A percentile compares a stretch with the other conserved stretches of the same genome.
These are phyloP conservation scores for Coemansia sp. DNA, from an alignment of 192 early-diverging fungal genomes.

Conservation along the genomic window DNA sequence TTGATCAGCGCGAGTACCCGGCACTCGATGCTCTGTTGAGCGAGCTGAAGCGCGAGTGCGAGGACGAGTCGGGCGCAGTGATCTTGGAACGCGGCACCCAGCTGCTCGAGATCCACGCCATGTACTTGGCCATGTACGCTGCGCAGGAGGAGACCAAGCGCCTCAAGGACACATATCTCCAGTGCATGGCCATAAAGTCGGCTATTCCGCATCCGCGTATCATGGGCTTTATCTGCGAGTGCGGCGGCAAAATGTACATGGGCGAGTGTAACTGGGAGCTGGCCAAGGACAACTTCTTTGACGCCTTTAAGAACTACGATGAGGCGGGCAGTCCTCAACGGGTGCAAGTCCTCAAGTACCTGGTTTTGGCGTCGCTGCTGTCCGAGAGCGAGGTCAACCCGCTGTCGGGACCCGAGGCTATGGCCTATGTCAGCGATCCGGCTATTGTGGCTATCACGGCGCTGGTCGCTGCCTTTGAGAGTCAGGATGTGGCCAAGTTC, in stretches of 20 bases:
- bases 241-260: slow-evolving; percentile 99
- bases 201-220: slow-evolving; percentile 96
- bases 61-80: slow-evolving; percentile 16
- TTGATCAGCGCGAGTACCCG: slow-evolving; percentile 28
- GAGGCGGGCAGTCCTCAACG: slow-evolving; percentile 94
- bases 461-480: slow-evolving; percentile 89
- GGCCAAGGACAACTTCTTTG: slow-evolving; percentile 95
- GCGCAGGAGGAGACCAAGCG: slow-evolving; percentile 85
- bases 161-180: slow-evolving; percentile 90
- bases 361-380: slow-evolving; percentile 96
- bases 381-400: slow-evolving; percentile 96
- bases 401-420: slow-evolving; percentile 97
- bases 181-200: slow-evolving; percentile 85
- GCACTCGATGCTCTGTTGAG: slow-evolving; percentile 21
- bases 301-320: slow-evolving; percentile 98
- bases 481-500: slow-evolving; percentile 85
- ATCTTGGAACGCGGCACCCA: slow-evolving; percentile 90
- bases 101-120: slow-evolving; percentile 89
- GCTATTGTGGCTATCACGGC: slow-evolving; percentile 94
- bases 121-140: slow-evolving; percentile 97
- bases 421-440: slow-evolving; percentile 92
- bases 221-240: slow-evolving; percentile 97
- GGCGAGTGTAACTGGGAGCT: slow-evolving; percentile 88
- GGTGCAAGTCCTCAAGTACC: slow-evolving; percentile 92
- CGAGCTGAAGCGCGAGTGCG: slow-evolving; percentile 22